These are phyloP conservation scores for Myxozyma nipponensis DNA, from an alignment of 805 yeast species.

Conservation along the genomic window DNA sequence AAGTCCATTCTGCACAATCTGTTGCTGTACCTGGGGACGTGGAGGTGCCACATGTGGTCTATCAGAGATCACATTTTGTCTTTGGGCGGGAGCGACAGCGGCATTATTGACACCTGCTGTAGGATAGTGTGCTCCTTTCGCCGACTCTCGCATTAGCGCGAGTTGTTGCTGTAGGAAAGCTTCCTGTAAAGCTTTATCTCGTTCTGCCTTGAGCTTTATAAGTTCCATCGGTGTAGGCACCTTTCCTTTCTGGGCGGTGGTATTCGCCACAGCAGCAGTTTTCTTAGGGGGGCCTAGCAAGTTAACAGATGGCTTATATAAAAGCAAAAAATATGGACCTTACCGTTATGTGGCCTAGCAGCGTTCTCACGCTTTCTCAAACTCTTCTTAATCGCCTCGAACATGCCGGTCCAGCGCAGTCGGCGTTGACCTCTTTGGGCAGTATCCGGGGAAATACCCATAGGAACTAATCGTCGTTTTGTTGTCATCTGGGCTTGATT, in stretches of 20 bases:
- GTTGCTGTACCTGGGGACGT: conserved; percentile 33
- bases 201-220: conserved; percentile 73
- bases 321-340: neutral
- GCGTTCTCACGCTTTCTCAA: conserved; percentile 75
- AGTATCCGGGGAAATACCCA: conserved; percentile 90
- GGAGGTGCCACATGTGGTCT: conserved; percentile 14
- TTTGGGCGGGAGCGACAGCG: conserved; percentile 15
- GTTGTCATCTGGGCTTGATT: conserved; percentile 84
- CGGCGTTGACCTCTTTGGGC: conserved; percentile 83
- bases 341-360: neutral
- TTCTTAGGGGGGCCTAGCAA: neutral
- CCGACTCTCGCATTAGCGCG: conserved; percentile 14
- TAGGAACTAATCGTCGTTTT: conserved; percentile 81
- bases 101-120: conserved; percentile 30
- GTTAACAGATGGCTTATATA: too few relatives aligned
- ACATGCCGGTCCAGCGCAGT: conserved; percentile 93
- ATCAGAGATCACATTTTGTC: conserved; percentile 20
- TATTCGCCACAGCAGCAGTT: neutral
- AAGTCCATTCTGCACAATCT: conserved; percentile 28
- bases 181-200: conserved; percentile 72
- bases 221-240: conserved; percentile 82
- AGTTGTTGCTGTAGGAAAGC: conserved; percentile 48
- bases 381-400: conserved; percentile 87
- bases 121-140: conserved; percentile 19
- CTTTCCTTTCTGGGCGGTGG: conserved; percentile 27